phyloP scores from a whole-genome alignment of 2,329 filamentous ascomycete genomes.

The Clarireedia homoeocarpa region DNA sequence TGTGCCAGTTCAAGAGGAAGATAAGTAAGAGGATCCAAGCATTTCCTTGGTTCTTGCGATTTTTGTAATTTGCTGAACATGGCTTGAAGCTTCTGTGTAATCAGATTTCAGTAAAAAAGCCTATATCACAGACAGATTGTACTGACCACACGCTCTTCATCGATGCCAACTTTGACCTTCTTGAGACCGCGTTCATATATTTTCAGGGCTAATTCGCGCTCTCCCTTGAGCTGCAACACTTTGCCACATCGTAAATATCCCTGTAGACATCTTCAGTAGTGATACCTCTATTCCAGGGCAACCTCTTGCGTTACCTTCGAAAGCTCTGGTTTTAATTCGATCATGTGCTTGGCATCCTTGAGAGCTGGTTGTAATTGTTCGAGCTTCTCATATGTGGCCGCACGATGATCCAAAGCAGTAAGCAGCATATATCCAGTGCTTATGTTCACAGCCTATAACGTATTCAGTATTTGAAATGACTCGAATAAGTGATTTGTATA shows the following conservation, averaged over 20 bases:
- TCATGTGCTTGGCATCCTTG: conserved; percentile 28
- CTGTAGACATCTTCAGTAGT: conserved; percentile 12
- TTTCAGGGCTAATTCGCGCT: conserved; percentile 25
- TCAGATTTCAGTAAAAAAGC: conserved; percentile 4
- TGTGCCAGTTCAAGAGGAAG: conserved; percentile 29
- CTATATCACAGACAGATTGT: background rate
- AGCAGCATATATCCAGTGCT: conserved; percentile 23
- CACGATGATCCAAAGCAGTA: conserved; percentile 29
- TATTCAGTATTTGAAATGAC: conserved; percentile 4
- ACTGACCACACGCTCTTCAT: conserved; percentile 24
- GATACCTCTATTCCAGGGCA: background rate
- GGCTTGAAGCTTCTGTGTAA: conserved; percentile 23
- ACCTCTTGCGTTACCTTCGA: conserved; percentile 20
- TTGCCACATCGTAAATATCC: conserved; percentile 31
- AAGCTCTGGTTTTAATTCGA: conserved; percentile 25
- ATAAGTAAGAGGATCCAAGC: conserved; percentile 26
- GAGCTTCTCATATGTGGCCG: conserved; percentile 29
- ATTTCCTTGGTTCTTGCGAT: conserved; percentile 19
- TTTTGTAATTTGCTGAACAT: conserved; percentile 25
- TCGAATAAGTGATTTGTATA: too few species aligned
- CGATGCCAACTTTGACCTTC: conserved; percentile 27
- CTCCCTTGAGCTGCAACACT: conserved; percentile 24
- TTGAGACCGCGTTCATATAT: conserved; percentile 29
- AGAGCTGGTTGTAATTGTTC: conserved; percentile 23
- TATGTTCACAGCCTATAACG: conserved; percentile 19